Base-by-base conservation (phyloP, 768 basidiomycete species). In the Gelatoporia subvermispora region DNA sequence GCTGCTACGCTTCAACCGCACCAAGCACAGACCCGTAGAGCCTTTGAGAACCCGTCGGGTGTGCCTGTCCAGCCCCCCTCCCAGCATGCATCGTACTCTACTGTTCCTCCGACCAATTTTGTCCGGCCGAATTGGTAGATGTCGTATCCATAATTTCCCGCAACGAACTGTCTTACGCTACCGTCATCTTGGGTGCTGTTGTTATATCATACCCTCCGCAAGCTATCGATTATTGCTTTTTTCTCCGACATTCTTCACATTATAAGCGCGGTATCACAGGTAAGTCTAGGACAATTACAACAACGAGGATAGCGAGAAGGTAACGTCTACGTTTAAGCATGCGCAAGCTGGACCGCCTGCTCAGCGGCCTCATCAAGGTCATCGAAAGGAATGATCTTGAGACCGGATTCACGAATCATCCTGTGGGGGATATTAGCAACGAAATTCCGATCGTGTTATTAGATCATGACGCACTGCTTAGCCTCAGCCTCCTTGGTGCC, bases 401-500 rank as follows among this genome's bases (percentile, higher is more conserved):
- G 70, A 22, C 93, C 93, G 28, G 91, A 94, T 38, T 91, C 80
- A 62, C 74, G 82, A 69, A 98, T 97, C 86, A 97, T 88, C 63
- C 94, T 97, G 56, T 15, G 36, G 9, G 4, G 24, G 2, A 39
- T 34, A 45, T 47, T 16, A 60, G 45, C 34, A 40, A 25, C 53
- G n/a, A 54, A 59, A 48, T 41, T 46, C 15, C 40, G 18, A 48
- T n/a, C n/a, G 41, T 18, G 24, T 15, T 28, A 36, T 34, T 28
- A 25, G 31, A 25, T 20, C 20, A 42, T 3, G 22, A 76, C 88
- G 57, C 68, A 96, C 93, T 85, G 73, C 72, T 98, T 97, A 3
- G 96, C 95, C 68, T 98, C 95, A 31, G 72, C 72, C 68, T 98
- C 95, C 70, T 93, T 99, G 17, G 94, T 99, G 43, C 96, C 96